These are phyloP conservation scores for Cucumis sativus DNA, from an alignment of 306 rosid species.

Conservation along the genomic window Cucumber_9930_V3 NC_026656.2:5130501-5131000, in stretches of 20 bases:
- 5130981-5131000: too few species aligned
- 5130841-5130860: background rate
- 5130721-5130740: background rate
- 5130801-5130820: background rate
- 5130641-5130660: background rate
- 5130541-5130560: background rate
- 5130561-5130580: background rate
- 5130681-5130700: background rate
- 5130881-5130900: background rate
- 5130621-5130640: background rate
- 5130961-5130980: background rate
- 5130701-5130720: background rate
- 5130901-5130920: background rate
- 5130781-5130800: background rate
- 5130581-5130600: background rate
- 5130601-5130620: background rate
- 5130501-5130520: background rate
- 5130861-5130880: background rate
- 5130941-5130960: background rate
- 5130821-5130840: background rate
- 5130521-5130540: background rate
- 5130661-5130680: background rate
- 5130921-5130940: background rate
- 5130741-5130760: background rate
- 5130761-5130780: background rate